Evolutionary conservation across 2,329 filamentous ascomycete species (phyloP), one percentile per base, ranked within the genome.

Genomic region (Aspergillus sp.): DNA sequence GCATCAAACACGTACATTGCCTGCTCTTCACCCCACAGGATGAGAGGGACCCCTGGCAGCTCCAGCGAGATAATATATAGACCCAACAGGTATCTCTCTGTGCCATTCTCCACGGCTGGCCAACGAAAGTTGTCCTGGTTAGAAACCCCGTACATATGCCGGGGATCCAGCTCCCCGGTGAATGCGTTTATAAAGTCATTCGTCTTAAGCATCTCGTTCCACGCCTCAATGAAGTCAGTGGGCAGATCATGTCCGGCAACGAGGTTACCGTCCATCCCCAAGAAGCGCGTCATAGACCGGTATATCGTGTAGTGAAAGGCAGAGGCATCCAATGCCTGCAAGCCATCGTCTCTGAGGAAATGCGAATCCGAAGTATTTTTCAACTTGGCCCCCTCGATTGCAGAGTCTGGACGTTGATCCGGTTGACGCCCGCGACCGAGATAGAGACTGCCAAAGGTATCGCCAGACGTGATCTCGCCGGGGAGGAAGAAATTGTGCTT

Each of bases 61-160:
- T 85, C 74, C 49, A 87, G 67, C 0, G 84, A 85, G 1, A 82
- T 83, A 45, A 88, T 78, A 64, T 85, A 87, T 12, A 82, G 75
- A 5, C 79, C 85, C 3, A 87, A 70, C 6, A 87, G 72, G 66
- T 84, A 81, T 46, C 82, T 78, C 64, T 86, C 77, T 0, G 82
- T 82, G 3, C 85, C 85, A 56, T 84, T 79, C 39, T 76, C 74
- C 21, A 88, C 75, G 9, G 83, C 79, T 7, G 85, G 85, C 85
- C 85, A 88, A 37, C 85, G 79, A 64, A 88, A 84, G 6, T 87
- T 84, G 66, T 88, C 86, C 71, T 88, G 86, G 65, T 88, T 88
- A 5, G 84, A 86, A 2, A 81, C 80, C 47, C 85, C 86, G 65
- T 82, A 87, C 79, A 88, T 81, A 66, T 88, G 85, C 2, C 86